Conservation (phyloP, 768 basidiomycete species). For the Boletus sp. region DNA sequence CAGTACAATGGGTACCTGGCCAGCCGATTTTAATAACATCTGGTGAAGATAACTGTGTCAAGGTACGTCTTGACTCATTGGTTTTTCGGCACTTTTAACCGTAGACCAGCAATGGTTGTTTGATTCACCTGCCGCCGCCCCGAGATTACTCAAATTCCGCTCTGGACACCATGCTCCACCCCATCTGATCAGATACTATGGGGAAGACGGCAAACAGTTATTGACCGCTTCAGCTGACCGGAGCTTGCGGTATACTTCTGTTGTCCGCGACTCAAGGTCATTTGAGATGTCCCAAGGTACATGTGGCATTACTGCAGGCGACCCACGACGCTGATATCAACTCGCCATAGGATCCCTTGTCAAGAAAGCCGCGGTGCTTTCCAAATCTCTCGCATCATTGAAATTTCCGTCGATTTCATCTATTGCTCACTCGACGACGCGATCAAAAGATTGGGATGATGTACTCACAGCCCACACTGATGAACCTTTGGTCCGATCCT, state of each 20-base stretch:
- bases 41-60: conserved; percentile 93
- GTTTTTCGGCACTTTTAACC: conserved; percentile 4
- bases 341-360: conserved; percentile 65
- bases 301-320: conserved; percentile 1
- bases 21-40: conserved; percentile 90
- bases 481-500: conserved; percentile 80
- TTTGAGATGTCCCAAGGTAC: conserved; percentile 93
- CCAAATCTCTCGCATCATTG: conserved; percentile 75
- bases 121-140: conserved; percentile 84
- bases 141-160: conserved; percentile 86
- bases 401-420: conserved; percentile 82
- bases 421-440: conserved; percentile 73
- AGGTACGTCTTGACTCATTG: conserved; percentile 48
- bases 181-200: conserved; percentile 91
- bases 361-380: conserved; percentile 76
- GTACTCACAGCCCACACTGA: conserved; percentile 88
- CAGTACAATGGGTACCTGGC: conserved; percentile 89
- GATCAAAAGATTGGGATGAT: conserved; percentile 97
- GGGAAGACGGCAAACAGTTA: conserved; percentile 94
- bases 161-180: conserved; percentile 92
- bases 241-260: conserved; percentile 83
- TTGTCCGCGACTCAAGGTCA: conserved; percentile 92
- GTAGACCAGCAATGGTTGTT: conserved; percentile 90
- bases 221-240: conserved; percentile 88
- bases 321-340: conserved; percentile 1